Conservation (phyloP, 306 rosid genomes). For the Cucurbita moschata region DNA sequence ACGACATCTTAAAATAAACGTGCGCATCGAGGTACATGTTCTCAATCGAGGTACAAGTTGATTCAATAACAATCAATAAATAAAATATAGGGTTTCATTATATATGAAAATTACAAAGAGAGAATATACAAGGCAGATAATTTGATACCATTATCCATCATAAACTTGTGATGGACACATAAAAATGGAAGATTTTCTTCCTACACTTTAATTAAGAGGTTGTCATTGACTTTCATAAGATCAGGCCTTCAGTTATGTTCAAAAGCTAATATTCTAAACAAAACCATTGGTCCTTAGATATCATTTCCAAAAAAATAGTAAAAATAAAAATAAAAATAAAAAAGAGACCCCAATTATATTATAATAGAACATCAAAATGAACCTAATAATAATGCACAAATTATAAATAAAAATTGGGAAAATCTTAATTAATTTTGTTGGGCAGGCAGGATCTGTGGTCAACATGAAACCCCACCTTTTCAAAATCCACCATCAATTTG, state of each 20-base stretch:
- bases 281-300: neutral
- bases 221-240: neutral
- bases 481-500: constrained; percentile 12
- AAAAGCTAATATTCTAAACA: neutral
- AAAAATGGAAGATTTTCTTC: neutral
- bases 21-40: too few relatives aligned
- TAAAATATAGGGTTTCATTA: neutral
- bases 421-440: neutral
- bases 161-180: neutral
- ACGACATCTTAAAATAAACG: too few relatives aligned
- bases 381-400: neutral
- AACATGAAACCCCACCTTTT: constrained; percentile 2
- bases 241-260: neutral
- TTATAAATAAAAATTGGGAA: neutral
- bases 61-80: neutral
- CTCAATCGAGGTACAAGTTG: neutral
- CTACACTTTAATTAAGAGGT: neutral
- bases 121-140: neutral
- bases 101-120: neutral
- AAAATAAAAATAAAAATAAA: neutral
- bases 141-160: neutral
- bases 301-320: neutral
- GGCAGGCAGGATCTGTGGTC: neutral
- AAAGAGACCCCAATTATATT: neutral
- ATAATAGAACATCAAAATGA: neutral